These are phyloP conservation scores for Cercospora zeae-maydis DNA, from an alignment of 2,329 filamentous ascomycete species.

Conservation along the genomic window DNA sequence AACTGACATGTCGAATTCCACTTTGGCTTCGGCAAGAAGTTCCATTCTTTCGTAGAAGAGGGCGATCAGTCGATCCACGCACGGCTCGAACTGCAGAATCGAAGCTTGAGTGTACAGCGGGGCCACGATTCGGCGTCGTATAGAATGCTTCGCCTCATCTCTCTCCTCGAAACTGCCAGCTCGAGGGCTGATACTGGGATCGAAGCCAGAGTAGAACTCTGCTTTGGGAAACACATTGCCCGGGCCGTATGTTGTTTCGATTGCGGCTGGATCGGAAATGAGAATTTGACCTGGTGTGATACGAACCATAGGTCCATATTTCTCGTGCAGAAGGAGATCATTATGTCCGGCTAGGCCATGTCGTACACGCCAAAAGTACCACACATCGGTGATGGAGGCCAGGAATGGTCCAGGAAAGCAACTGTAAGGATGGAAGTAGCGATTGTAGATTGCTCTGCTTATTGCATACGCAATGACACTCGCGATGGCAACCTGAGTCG, in stretches of 20 bases:
- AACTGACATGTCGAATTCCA: constrained; percentile 5
- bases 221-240: constrained; percentile 25
- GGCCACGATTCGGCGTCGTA: constrained; percentile 6
- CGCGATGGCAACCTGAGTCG: neutral
- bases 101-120: constrained; percentile 13
- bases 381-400: constrained; percentile 17
- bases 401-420: constrained; percentile 42
- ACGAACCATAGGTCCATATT: constrained; percentile 46
- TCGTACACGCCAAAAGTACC: constrained; percentile 8
- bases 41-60: constrained; percentile 13
- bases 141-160: constrained; percentile 8
- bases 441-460: constrained; percentile 35
- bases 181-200: constrained; percentile 3
- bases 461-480: neutral
- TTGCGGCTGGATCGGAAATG: constrained; percentile 40
- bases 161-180: constrained; percentile 8
- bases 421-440: constrained; percentile 43
- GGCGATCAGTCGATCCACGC: constrained; percentile 10
- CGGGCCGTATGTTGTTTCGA: constrained; percentile 42
- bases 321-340: constrained; percentile 32
- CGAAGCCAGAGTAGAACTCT: constrained; percentile 18
- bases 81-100: constrained; percentile 11
- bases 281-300: constrained; percentile 48
- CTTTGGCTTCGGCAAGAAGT: neutral
- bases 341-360: neutral